Evolutionary conservation across 306 rosid species (phyloP).

Genomic region (Begonia peltatifolia): DNA sequence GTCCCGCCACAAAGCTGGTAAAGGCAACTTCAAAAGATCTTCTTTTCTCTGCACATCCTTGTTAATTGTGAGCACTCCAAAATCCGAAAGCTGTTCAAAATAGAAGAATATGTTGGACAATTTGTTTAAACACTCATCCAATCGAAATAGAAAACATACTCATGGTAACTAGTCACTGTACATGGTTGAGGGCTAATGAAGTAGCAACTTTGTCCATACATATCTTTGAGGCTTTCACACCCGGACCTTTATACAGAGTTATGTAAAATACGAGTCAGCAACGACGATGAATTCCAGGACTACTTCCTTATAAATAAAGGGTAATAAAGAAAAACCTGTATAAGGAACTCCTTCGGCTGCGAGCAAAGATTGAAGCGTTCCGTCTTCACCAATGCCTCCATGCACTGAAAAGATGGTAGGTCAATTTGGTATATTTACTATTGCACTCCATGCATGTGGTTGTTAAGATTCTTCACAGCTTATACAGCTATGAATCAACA

Average conservation of each 20-base stretch:
- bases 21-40: constrained; percentile 32
- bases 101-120: constrained; percentile 1
- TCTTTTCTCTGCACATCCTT: constrained; percentile 46
- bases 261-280: constrained; percentile 2
- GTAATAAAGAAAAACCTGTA: constrained; percentile 43
- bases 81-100: constrained; percentile 44
- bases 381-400: constrained; percentile 99
- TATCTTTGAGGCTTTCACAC: constrained; percentile 59
- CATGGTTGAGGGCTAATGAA: constrained; percentile 63
- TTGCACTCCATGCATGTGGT: too few relatives aligned
- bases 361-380: constrained; percentile 78
- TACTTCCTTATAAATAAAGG: too few relatives aligned
- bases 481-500: too few relatives aligned
- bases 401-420: constrained; percentile 33
- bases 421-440: too few relatives aligned
- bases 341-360: constrained; percentile 74
- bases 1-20: constrained; percentile 54
- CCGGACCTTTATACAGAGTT: constrained; percentile 51
- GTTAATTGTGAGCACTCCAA: constrained; percentile 72
- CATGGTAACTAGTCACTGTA: constrained; percentile 18
- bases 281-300: neutral
- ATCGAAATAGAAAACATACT: neutral
- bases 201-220: constrained; percentile 97
- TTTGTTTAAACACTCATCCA: constrained; percentile 5
- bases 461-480: too few relatives aligned